Conservation (phyloP, 2,329 filamentous ascomycete genomes). For the Phoma herbarum region DNA sequence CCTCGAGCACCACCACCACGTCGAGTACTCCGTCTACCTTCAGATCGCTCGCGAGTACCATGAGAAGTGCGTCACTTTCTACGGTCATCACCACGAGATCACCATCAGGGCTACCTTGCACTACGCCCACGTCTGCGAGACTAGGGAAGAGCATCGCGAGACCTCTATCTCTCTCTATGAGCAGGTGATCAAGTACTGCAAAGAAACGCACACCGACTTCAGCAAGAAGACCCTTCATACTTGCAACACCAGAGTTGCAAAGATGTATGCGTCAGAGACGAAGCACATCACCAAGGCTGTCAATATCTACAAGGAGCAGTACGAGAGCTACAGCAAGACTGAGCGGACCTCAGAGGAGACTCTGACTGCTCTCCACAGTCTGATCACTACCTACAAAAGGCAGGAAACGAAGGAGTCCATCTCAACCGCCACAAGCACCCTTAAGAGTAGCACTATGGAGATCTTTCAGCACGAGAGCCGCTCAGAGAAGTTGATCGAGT, state of each 20-base stretch:
- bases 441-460: slow-evolving; percentile 30
- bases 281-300: slow-evolving; percentile 38
- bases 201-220: slow-evolving; percentile 32
- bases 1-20: slow-evolving; percentile 56
- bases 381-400: slow-evolving; percentile 34
- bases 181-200: slow-evolving; percentile 34
- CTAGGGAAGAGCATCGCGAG: slow-evolving; percentile 29
- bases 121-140: slow-evolving; percentile 57
- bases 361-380: slow-evolving; percentile 27
- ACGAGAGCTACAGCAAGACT: slow-evolving; percentile 26
- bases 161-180: slow-evolving; percentile 32
- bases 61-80: slow-evolving; percentile 55
- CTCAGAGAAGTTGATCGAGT: slow-evolving; percentile 33
- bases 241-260: slow-evolving; percentile 61
- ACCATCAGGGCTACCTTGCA: slow-evolving; percentile 52
- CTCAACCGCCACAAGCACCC: slow-evolving; percentile 26
- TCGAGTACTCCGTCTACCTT: slow-evolving; percentile 56
- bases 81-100: slow-evolving; percentile 47
- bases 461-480: slow-evolving; percentile 32
- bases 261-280: slow-evolving; percentile 55
- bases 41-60: slow-evolving; percentile 60
- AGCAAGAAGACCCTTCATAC: slow-evolving; percentile 50
- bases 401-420: slow-evolving; percentile 34
- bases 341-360: slow-evolving; percentile 29
- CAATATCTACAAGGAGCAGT: slow-evolving; percentile 30